Evolutionary conservation across 441 rosid species (phyloP).

Genomic region (Erodium chrysanthum): DNA sequence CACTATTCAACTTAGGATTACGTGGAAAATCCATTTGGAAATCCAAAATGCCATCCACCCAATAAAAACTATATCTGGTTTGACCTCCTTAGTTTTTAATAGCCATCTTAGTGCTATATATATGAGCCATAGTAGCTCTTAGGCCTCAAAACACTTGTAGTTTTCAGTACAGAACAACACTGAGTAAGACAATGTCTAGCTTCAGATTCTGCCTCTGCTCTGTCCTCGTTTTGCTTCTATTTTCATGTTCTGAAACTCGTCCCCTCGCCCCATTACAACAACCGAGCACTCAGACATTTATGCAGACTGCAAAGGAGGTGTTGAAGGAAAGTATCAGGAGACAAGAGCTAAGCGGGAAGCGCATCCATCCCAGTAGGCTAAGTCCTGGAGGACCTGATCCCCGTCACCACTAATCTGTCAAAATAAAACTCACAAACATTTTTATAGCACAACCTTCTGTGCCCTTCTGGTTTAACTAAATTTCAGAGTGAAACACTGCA

Average conservation of each 20-base stretch:
- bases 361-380: constrained; percentile 17
- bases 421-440: background rate
- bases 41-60: constrained; percentile 7
- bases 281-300: constrained; percentile 5
- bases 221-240: constrained; percentile 23
- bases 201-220: constrained; percentile 23
- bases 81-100: background rate
- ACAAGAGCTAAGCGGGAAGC: constrained; percentile 5
- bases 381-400: constrained; percentile 87
- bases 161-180: background rate
- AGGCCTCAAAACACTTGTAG: constrained; percentile 1
- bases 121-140: background rate
- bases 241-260: constrained; percentile 33
- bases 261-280: constrained; percentile 17
- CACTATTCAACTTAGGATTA: constrained; percentile 6
- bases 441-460: background rate
- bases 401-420: constrained; percentile 35
- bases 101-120: constrained; percentile 5
- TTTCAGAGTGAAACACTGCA: background rate
- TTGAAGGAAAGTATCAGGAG: constrained; percentile 5
- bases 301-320: constrained; percentile 3
- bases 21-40: constrained; percentile 9
- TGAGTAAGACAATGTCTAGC: constrained; percentile 21
- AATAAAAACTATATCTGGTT: constrained; percentile 5
- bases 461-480: background rate